These are phyloP conservation scores for Wickerhamomyces sp. DNA, from an alignment of 1,139 yeast species.

Conservation along the genomic window DNA sequence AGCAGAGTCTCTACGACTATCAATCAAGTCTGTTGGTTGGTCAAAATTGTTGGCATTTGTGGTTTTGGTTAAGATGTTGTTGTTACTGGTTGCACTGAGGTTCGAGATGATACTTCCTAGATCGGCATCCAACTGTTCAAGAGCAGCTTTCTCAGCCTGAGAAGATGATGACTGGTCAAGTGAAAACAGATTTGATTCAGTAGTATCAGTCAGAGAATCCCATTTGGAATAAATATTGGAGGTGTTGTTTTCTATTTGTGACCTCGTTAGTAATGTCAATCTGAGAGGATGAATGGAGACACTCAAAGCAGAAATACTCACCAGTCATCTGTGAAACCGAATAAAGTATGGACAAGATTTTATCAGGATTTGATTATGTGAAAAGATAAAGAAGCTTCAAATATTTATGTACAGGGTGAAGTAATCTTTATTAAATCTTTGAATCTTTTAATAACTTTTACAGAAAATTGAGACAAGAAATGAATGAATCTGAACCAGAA, in stretches of 20 bases:
- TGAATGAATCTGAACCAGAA: neutral
- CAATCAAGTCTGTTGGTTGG: constrained; percentile 21
- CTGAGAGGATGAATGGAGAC: too few relatives aligned
- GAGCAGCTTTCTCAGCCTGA: constrained; percentile 9
- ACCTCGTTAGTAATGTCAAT: neutral
- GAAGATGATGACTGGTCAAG: neutral
- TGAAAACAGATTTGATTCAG: neutral
- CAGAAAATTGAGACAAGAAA: too few relatives aligned
- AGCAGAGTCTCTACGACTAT: constrained; percentile 19
- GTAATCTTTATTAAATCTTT: too few relatives aligned
- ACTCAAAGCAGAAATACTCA: constrained; percentile 1
- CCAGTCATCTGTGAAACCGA: neutral
- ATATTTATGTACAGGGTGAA: neutral
- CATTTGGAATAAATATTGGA: neutral
- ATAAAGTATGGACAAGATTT: neutral
- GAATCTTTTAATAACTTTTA: too few relatives aligned
- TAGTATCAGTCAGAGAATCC: neutral
- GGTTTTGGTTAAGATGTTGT: constrained; percentile 11
- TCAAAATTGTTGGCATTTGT: constrained; percentile 29
- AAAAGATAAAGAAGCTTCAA: neutral
- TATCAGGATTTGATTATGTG: neutral
- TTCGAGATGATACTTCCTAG: constrained; percentile 26
- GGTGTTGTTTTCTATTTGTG: neutral
- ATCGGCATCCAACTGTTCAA: constrained; percentile 6
- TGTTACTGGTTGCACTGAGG: constrained; percentile 26